Evolutionary conservation across 2,329 filamentous ascomycete genomes (phyloP).

Genomic region (Pestalotiopsis sp.): DNA sequence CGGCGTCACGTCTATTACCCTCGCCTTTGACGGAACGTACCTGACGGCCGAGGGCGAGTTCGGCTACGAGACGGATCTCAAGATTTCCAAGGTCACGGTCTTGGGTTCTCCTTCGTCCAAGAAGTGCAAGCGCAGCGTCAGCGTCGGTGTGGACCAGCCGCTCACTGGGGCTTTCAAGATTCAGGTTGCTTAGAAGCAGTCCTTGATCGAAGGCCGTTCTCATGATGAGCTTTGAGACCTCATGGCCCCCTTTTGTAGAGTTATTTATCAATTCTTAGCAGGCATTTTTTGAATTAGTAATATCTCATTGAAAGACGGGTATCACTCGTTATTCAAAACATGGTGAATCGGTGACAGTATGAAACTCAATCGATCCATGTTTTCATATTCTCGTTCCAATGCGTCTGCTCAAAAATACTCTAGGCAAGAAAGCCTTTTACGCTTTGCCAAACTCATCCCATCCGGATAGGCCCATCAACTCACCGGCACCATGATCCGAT

Average conservation of each 20-base stretch:
- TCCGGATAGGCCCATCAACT: not conserved
- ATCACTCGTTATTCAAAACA: too few relatives aligned
- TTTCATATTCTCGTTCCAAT: too few relatives aligned
- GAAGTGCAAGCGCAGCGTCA: not conserved
- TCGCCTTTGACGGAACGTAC: slow-evolving; percentile 58
- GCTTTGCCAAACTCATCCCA: not conserved
- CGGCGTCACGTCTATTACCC: slow-evolving; percentile 58
- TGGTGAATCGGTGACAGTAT: too few relatives aligned
- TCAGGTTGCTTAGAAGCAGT: not conserved
- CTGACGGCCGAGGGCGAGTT: slow-evolving; percentile 58
- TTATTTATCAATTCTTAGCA: not conserved
- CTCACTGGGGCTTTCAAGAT: slow-evolving; percentile 11
- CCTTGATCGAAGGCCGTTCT: too few relatives aligned
- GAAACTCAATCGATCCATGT: too few relatives aligned
- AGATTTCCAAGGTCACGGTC: slow-evolving; percentile 53
- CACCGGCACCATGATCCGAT: slow-evolving; percentile 56
- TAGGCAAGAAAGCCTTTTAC: not conserved
- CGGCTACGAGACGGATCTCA: slow-evolving; percentile 48
- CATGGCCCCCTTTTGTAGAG: not conserved
- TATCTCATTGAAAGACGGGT: not conserved
- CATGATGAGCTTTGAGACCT: not conserved
- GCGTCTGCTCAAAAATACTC: too few relatives aligned
- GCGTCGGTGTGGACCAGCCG: slow-evolving; percentile 2
- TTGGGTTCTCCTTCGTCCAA: slow-evolving; percentile 28
- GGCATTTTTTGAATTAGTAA: not conserved